Evolutionary conservation across 2,329 filamentous ascomycete genomes (phyloP).

Genomic region (Monosporascus sp.): DNA sequence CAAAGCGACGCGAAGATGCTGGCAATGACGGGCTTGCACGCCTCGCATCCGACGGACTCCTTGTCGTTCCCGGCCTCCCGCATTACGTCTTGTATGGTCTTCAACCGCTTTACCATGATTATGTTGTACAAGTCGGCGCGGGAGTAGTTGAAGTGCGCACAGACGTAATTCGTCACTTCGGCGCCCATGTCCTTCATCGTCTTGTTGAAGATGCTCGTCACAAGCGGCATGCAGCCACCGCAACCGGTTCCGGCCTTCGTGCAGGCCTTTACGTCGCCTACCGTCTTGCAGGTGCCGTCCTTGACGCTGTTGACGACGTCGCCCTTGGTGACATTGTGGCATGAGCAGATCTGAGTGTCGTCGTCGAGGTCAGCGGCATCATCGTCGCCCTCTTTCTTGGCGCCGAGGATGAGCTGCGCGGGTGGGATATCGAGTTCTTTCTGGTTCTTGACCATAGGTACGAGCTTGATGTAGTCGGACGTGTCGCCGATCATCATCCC

Average conservation of each 20-base stretch:
- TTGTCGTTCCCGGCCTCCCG: conserved; percentile 66
- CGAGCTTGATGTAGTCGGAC: conserved; percentile 82
- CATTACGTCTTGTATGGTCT: conserved; percentile 73
- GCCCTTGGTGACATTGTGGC: conserved; percentile 86
- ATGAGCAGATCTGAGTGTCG: conserved; percentile 86
- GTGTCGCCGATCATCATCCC: conserved; percentile 98
- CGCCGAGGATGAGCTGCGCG: conserved; percentile 76
- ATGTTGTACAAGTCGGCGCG: conserved; percentile 89
- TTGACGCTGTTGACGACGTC: conserved; percentile 70
- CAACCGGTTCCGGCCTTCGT: conserved; percentile 91
- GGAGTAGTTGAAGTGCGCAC: conserved; percentile 77
- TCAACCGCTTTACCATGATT: conserved; percentile 73
- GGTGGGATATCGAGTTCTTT: conserved; percentile 75
- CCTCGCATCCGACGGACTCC: conserved; percentile 73
- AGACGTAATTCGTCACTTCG: conserved; percentile 82
- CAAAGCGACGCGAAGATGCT: conserved; percentile 78
- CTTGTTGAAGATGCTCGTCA: conserved; percentile 85
- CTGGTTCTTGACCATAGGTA: conserved; percentile 80
- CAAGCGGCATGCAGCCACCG: conserved; percentile 83
- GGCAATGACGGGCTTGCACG: conserved; percentile 77
- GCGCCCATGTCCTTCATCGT: conserved; percentile 81
- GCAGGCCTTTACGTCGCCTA: conserved; percentile 79
- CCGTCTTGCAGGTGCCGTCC: conserved; percentile 72
- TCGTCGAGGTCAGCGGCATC: conserved; percentile 72
- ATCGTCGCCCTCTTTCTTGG: conserved; percentile 68